Evolutionary conservation across 768 basidiomycete species (phyloP).

Genomic region (Fomitopsis serialis): DNA sequence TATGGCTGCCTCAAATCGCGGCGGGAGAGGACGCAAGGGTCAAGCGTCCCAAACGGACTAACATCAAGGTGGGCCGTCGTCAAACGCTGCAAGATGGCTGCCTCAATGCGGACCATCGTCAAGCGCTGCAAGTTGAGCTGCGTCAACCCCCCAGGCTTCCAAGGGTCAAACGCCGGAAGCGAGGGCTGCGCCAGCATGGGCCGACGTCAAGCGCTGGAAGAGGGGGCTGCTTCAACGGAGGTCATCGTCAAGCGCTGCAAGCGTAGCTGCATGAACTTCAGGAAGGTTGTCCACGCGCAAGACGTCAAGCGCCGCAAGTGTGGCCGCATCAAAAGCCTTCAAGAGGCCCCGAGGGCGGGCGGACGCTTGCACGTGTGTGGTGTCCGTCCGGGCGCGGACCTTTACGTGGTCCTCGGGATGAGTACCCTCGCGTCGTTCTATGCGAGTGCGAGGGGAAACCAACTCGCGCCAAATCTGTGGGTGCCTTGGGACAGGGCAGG

Average conservation of each 20-base stretch:
- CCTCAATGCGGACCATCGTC: not conserved
- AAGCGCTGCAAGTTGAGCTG: not conserved
- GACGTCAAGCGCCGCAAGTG: not conserved
- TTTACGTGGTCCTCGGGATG: conserved; percentile 10
- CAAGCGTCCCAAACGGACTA: not conserved
- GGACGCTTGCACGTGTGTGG: not conserved
- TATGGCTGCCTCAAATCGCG: not conserved
- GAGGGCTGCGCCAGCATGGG: too few species aligned
- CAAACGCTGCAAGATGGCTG: not conserved
- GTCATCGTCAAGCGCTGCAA: too few species aligned
- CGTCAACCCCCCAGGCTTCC: too few species aligned
- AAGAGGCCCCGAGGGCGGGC: conserved; percentile 6
- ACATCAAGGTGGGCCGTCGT: not conserved
- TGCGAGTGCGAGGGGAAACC: conserved; percentile 3
- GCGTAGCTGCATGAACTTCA: too few species aligned
- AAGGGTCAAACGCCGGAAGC: not conserved
- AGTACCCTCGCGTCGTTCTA: not conserved
- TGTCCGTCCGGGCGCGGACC: conserved; percentile 9
- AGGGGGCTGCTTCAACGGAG: too few species aligned
- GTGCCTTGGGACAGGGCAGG: too few species aligned
- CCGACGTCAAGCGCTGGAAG: too few species aligned
- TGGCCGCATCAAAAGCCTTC: not conserved
- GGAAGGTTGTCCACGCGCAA: too few species aligned
- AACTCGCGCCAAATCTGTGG: conserved; percentile 7
- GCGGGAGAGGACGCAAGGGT: not conserved